These are phyloP conservation scores for Cutaneotrichosporon spelunceum DNA, from an alignment of 1,284 basidiomycete species.

Conservation along the genomic window DNA sequence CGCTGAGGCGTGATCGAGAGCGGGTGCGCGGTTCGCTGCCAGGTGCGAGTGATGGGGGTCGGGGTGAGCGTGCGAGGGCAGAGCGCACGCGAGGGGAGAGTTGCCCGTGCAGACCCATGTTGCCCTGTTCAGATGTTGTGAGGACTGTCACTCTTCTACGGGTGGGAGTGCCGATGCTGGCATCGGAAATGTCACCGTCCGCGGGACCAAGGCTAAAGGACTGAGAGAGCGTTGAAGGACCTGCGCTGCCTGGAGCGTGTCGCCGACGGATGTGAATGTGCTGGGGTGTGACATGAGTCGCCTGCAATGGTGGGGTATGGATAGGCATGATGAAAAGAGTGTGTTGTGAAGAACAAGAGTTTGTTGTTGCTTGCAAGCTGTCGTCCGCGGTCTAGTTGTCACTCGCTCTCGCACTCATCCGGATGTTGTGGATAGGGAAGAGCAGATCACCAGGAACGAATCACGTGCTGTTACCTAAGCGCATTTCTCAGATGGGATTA, in stretches of 20 bases:
- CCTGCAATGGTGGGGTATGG: slow-evolving; percentile 16
- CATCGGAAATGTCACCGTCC: slow-evolving; percentile 13
- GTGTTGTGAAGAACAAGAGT: not conserved
- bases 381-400: no score
- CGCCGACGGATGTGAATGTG: slow-evolving; percentile 1
- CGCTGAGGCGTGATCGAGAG: slow-evolving; percentile 16
- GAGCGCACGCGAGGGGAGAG: slow-evolving; percentile 23
- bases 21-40: slow-evolving; percentile 14
- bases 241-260: slow-evolving; percentile 6
- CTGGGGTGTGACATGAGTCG: slow-evolving; percentile 15
- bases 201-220: slow-evolving; percentile 20
- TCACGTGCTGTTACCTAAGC: not conserved
- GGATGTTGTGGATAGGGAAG: not conserved
- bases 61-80: slow-evolving; percentile 6
- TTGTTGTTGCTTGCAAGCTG: slow-evolving; percentile 3
- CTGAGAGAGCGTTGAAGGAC: slow-evolving; percentile 12
- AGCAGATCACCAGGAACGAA: not conserved
- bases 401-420: not conserved
- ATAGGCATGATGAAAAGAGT: slow-evolving; percentile 12
- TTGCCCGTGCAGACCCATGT: slow-evolving; percentile 23
- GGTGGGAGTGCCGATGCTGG: slow-evolving; percentile 18
- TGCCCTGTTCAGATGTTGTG: slow-evolving; percentile 20
- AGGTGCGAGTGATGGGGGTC: not conserved
- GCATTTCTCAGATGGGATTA: not conserved
- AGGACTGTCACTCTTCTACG: slow-evolving; percentile 15